Base-by-base conservation (phyloP, 139 green algal species). In the Chlorella ohadii region DNA sequence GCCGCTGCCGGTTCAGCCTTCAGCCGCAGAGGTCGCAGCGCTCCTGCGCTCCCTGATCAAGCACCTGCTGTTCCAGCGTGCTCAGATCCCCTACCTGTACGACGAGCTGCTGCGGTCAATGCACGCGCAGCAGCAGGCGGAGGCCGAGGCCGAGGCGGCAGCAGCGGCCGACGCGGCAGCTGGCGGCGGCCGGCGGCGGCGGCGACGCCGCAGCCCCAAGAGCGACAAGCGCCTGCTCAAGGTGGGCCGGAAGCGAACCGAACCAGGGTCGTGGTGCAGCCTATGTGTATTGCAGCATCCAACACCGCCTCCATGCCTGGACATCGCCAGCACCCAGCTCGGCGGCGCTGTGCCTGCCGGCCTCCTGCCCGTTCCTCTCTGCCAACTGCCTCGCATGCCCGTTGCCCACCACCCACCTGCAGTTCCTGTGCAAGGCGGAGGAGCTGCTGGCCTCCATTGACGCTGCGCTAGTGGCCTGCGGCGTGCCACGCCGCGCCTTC, bases 21-120 rank as follows among this genome's bases (percentile, higher is more conserved):
- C 76, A 4, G 31, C 57, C 0, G 36, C 13, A 2, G 76, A 82
- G 27, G 61, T 36, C 13, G 76, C 36, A 3, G 76, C 59, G 28
- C 38, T 79, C 9, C 63, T 65, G 15, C 36, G 27, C 61, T 39
- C 33, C 71, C 59, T 41, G 71, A 51, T 86, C 72, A 86, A 86
- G 68, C 81, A 86, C 72, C 72, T 86, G 72, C 72, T 86, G 9
- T 86, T 86, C 47, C 64, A 79, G 39, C 81, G 81, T 3, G 67
- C 44, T 33, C 81, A 86, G 51, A 80, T 86, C n/a, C 81, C 81
- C 20, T 78, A 65, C 64, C 72, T 86, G 3, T 86, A 86, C 31
- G 65, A 86, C 41, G 38, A 80, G 72, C 68, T 86, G 72, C 81
- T 86, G 39, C 44, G 16, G 5, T n/a, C 41, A 19, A n/a, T 36